These are phyloP conservation scores for Lepidium aucheri DNA, from an alignment of 345 rosid genomes.

Conservation along the genomic window DNA sequence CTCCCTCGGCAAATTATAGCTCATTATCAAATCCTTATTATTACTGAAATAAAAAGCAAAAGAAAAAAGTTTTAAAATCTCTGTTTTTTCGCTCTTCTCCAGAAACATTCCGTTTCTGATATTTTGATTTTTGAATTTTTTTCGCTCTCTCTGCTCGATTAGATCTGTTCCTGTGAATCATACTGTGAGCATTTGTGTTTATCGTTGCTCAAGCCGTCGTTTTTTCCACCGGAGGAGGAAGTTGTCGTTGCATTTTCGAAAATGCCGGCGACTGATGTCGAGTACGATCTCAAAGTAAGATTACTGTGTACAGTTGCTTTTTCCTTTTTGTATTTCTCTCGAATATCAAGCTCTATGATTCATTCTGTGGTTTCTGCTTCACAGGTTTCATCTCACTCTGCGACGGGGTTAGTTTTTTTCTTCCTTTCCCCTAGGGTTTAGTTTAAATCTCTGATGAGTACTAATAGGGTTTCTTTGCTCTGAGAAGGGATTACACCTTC, in stretches of 20 bases:
- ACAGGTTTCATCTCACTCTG: slow-evolving; percentile 47
- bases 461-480: neutral
- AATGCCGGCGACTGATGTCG: slow-evolving; percentile 53
- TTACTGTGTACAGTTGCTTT: slow-evolving; percentile 3
- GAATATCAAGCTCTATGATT: neutral
- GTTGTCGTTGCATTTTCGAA: neutral
- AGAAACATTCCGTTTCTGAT: slow-evolving; percentile 27
- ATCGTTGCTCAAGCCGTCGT: neutral
- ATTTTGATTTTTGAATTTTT: slow-evolving; percentile 21
- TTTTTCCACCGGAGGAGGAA: neutral
- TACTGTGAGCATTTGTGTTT: neutral
- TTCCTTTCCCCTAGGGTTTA: slow-evolving; percentile 14
- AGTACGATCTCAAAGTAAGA: slow-evolving; percentile 52
- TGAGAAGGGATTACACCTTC: slow-evolving; percentile 60
- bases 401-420: slow-evolving; percentile 42
- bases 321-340: neutral
- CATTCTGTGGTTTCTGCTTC: neutral
- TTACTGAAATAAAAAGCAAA: slow-evolving; percentile 26
- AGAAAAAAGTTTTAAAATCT: neutral
- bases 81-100: slow-evolving; percentile 18
- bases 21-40: slow-evolving; percentile 5
- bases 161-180: slow-evolving; percentile 10
- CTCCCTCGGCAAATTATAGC: neutral
- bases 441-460: neutral
- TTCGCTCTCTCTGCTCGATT: slow-evolving; percentile 9